Evolutionary conservation across 352 stramenopile genomes (phyloP).

Genomic region (Discostella stelligera): DNA sequence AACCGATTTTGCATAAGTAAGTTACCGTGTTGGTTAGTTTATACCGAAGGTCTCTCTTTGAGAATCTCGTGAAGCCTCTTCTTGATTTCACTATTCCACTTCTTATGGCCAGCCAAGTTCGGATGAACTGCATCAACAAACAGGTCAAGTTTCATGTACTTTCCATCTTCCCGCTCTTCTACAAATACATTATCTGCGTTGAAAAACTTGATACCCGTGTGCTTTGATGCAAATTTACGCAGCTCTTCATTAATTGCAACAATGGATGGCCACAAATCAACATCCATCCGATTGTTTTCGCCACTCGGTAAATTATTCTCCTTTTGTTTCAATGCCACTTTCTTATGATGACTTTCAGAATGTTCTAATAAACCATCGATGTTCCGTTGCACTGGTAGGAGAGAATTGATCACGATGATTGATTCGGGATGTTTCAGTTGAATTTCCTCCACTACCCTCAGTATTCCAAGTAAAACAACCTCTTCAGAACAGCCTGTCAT

Average conservation of each 20-base stretch:
- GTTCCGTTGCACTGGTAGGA: constrained; percentile 55
- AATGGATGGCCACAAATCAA: constrained; percentile 64
- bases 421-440: constrained; percentile 35
- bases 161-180: constrained; percentile 45
- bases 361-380: constrained; percentile 47
- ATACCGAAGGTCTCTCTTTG: constrained; percentile 28
- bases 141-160: constrained; percentile 54
- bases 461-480: constrained; percentile 60
- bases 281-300: constrained; percentile 31
- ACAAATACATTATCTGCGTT: constrained; percentile 63
- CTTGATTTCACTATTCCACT: constrained; percentile 53
- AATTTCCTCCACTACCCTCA: constrained; percentile 66
- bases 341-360: constrained; percentile 33
- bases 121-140: constrained; percentile 55
- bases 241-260: constrained; percentile 62
- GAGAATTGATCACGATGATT: constrained; percentile 63
- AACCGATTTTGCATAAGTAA: no score
- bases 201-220: constrained; percentile 66
- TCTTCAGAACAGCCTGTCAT: constrained; percentile 66
- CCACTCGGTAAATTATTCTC: constrained; percentile 28
- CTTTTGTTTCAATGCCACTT: constrained; percentile 41
- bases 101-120: constrained; percentile 52
- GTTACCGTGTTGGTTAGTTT: no score
- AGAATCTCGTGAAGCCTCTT: constrained; percentile 51
- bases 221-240: constrained; percentile 60